Evolutionary conservation across 2,329 filamentous ascomycete species (phyloP).

Genomic region (Orbilia quercus): DNA sequence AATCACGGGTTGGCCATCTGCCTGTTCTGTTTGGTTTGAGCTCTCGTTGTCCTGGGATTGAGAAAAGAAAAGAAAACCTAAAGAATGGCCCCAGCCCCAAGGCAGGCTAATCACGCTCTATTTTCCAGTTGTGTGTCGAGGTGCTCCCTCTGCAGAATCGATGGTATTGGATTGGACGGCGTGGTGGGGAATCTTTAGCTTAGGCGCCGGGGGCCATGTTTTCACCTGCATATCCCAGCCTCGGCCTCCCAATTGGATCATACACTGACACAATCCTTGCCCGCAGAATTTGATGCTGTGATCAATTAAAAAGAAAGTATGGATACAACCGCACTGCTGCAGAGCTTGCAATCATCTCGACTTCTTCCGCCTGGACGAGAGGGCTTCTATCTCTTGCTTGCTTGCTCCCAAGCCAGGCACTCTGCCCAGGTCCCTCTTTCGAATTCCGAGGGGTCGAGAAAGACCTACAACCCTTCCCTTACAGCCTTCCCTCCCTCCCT

Average conservation of each 20-base stretch:
- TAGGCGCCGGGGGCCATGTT: slow-evolving; percentile 55
- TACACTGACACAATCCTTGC: slow-evolving; percentile 43
- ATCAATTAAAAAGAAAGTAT: slow-evolving; percentile 55
- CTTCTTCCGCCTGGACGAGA: slow-evolving; percentile 10
- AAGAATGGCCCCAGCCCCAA: slow-evolving; percentile 33
- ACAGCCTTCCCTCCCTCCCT: slow-evolving; percentile 14
- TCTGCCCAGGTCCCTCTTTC: slow-evolving; percentile 37
- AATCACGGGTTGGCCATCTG: slow-evolving; percentile 53
- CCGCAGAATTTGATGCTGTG: slow-evolving; percentile 56
- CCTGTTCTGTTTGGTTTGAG: slow-evolving; percentile 51
- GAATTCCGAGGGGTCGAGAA: slow-evolving; percentile 46
- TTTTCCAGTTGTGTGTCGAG: slow-evolving; percentile 49
- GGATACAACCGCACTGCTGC: slow-evolving; percentile 43
- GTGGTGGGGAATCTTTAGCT: slow-evolving; percentile 56
- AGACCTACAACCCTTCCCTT: not conserved
- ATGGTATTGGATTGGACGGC: slow-evolving; percentile 56
- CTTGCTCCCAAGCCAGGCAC: slow-evolving; percentile 21
- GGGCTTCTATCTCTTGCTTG: not conserved
- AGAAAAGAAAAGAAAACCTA: slow-evolving; percentile 28
- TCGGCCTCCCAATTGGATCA: slow-evolving; percentile 57
- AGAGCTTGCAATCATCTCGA: slow-evolving; percentile 41
- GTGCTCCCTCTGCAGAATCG: slow-evolving; percentile 51
- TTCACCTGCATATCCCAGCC: slow-evolving; percentile 57
- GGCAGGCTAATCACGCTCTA: slow-evolving; percentile 55
- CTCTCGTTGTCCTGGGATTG: slow-evolving; percentile 48